Percentiles rank a stretch among this genome's conserved stretches.
Evolutionary conservation across 179 eudicot genomes (phyloP).

Genomic region (Beta corolliflora): DNA sequence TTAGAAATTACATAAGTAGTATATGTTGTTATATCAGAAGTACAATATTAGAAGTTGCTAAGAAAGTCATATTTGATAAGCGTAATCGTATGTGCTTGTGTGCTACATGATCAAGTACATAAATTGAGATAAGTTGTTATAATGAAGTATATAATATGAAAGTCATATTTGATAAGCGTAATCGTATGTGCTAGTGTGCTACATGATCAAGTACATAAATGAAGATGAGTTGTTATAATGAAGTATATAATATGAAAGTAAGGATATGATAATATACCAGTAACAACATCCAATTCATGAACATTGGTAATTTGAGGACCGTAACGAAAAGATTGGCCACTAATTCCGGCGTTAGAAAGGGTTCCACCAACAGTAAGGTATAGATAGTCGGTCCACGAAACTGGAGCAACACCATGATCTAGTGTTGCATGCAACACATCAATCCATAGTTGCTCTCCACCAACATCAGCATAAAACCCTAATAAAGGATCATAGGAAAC

Average conservation of each 20-base stretch:
- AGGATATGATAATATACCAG: constrained; percentile 46
- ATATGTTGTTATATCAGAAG: too few species aligned
- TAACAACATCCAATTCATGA: constrained; percentile 79
- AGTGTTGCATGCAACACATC: constrained; percentile 59
- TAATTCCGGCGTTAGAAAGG: constrained; percentile 83
- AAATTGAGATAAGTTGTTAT: background rate
- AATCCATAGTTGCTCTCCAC: constrained; percentile 82
- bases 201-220: background rate
- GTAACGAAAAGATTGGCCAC: constrained; percentile 74
- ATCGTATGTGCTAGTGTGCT: too few species aligned
- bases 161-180: too few species aligned
- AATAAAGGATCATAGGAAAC: constrained; percentile 36
- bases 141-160: background rate
- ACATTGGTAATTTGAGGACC: constrained; percentile 92
- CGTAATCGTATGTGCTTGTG: too few species aligned
- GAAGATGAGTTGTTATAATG: background rate
- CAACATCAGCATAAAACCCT: constrained; percentile 66
- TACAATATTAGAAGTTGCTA: too few species aligned
- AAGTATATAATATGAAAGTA: background rate
- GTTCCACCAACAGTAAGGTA: constrained; percentile 89
- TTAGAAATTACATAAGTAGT: too few species aligned
- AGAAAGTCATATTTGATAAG: too few species aligned
- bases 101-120: background rate
- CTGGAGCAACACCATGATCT: constrained; percentile 71
- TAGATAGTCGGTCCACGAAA: constrained; percentile 91